Evolutionary conservation across 352 stramenopile species (phyloP), one percentile per base, ranked within the genome.

Genomic region (Halophytophthora batemanensis): DNA sequence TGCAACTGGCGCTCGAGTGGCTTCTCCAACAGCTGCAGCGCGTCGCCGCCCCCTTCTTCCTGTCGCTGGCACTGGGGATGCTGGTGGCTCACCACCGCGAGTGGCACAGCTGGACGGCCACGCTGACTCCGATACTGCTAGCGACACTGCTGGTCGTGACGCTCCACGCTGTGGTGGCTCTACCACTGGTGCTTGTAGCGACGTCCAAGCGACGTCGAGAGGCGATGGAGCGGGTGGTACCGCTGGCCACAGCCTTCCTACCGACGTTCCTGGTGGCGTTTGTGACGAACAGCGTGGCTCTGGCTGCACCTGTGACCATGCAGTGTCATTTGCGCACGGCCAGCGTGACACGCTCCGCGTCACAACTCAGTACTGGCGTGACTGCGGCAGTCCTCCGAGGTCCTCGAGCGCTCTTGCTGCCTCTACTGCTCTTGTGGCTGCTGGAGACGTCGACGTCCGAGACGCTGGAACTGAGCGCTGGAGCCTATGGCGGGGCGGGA

Each of bases 1-100:
- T 85, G 14, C 71, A 81, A 29, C 52, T 78, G 1, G 67, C 66
- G 3, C 50, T 85, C 31, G 74, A 85, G 51, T 82, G 71, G 63
- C 28, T 85, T 15, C 44, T 74, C 0, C 48, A 58, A 5, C 23
- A n/a, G 10, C 44, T 81, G 33, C 62, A 81, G 53, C 17, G 34
- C 2, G 61, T 54, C 22, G 6, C 82, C 18, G 71, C 71, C 0
- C 66, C 74, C 0, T 1, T 80, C 0, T 59, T 74, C 19, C 53
- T 70, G 18, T 82, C 69, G 18, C 44, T 85, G 1, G 45, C 69
- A 41, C 35, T 74, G 0, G 74, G 71, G 18, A 42, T 69, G 28
- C 58, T 82, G 21, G 59, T 72, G 21, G 15, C 64, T 28, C 68
- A 85, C 35, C 64, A 69, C 48, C 58, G 69, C 3, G 71, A 82